Base-by-base conservation (phyloP, 1,139 yeast genomes). In the Candida smagusa region DNA sequence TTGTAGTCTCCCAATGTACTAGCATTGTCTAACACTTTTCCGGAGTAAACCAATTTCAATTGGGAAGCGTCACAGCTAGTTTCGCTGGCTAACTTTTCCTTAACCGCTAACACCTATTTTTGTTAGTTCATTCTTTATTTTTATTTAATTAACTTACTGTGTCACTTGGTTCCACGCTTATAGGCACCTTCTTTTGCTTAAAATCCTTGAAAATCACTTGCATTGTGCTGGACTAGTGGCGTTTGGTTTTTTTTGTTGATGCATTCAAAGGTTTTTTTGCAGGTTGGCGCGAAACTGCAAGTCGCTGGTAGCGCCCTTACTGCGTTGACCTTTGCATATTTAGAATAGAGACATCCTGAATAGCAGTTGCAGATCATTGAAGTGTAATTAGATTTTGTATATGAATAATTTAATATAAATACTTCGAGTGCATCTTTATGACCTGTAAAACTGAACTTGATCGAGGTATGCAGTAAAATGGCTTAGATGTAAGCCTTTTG, bases 41-140 rank as follows among this genome's bases (percentile, higher is more conserved):
- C 95, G 1, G 96, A 88, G 61, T 84, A 92, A 42, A 94, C 96
- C 54, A 92, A 78, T 64, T 90, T 92, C 59, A 92, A 81, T 56
- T 84, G 92, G 6, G 77, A 63, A 2, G 80, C 77, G 26, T 84
- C 95, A 53, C 89, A 81, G 11, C 76, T 79, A 49, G 85, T 83
- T 41, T 75, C 69, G 27, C 70, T 63, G 7, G 90, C 94, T 38
- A 92, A 73, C 50, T 79, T 78, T 53, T 81, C 84, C 62, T 92
- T 92, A 32, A 84, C 80, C 28, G 80, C 71, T 24, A 74, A 66
- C 26, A 90, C 78, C 84, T 77, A 38, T 23, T 23, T 13, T 11
- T 26, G 42, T 33, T 38, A 40, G 40, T 36, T 16, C 5, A 33
- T 11, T 31, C 12, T 26, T 9, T 12, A 4, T 13, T 21, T 7